Evolutionary conservation across 2,329 filamentous ascomycete genomes (phyloP).

Genomic region (Diaporthe australafricana): DNA sequence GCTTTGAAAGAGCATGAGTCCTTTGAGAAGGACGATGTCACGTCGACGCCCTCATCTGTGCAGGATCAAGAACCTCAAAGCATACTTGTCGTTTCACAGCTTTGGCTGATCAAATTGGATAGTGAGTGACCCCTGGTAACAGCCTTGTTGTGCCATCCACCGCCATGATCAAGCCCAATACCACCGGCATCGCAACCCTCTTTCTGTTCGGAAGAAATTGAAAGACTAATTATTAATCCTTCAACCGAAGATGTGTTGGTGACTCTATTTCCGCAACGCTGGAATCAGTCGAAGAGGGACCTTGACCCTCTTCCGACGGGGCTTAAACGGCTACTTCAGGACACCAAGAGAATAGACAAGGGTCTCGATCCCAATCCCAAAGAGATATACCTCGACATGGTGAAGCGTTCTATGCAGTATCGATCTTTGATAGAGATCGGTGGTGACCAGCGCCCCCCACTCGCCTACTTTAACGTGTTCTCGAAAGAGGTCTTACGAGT

Average conservation of each 20-base stretch:
- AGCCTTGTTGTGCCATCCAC: neutral
- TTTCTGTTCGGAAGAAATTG: neutral
- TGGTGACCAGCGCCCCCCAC: neutral
- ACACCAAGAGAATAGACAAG: neutral
- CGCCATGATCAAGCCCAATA: neutral
- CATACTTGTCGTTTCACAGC: constrained; percentile 16
- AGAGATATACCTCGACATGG: neutral
- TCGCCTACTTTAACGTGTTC: neutral
- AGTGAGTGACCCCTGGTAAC: neutral
- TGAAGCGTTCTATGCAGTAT: neutral
- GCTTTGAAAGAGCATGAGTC: neutral
- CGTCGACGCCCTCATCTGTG: neutral
- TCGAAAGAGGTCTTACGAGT: neutral
- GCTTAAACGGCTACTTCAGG: neutral
- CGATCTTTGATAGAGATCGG: neutral
- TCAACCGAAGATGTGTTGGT: neutral
- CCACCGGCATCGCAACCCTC: too few relatives aligned
- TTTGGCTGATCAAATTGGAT: constrained; percentile 1
- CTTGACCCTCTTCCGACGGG: neutral
- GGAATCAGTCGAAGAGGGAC: neutral
- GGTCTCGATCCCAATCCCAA: neutral
- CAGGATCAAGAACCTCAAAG: neutral
- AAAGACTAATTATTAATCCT: neutral
- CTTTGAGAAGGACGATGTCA: neutral
- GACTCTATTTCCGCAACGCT: constrained; percentile 3